Conservation (phyloP, 805 yeast species). For the Huiozyma sinensis region DNA sequence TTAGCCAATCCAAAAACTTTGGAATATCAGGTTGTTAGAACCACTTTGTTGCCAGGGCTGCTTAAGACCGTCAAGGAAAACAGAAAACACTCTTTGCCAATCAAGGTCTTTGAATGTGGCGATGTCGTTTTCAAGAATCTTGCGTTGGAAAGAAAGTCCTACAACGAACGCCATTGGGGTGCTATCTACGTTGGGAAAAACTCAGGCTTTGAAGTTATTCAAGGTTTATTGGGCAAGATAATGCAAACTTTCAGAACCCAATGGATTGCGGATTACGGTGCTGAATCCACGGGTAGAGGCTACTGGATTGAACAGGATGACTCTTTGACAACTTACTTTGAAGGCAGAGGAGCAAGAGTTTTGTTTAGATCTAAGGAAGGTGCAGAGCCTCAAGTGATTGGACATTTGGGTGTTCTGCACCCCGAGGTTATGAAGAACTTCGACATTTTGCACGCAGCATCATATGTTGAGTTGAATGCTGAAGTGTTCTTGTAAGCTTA, state of each 20-base stretch:
- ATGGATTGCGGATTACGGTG: constrained; percentile 52
- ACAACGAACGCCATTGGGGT: constrained; percentile 88
- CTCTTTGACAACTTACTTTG: constrained; percentile 70
- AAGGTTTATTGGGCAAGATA: constrained; percentile 87
- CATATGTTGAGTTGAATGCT: constrained; percentile 81
- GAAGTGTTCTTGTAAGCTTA: constrained; percentile 60
- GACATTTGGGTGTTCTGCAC: constrained; percentile 87
- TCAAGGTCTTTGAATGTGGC: constrained; percentile 89
- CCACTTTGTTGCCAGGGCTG: constrained; percentile 86
- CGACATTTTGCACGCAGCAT: constrained; percentile 88
- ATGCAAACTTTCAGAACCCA: constrained; percentile 92
- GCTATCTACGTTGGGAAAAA: constrained; percentile 92
- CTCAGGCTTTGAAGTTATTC: constrained; percentile 88
- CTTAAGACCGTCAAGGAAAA: constrained; percentile 92
- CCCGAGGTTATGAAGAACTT: constrained; percentile 83
- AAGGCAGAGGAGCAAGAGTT: constrained; percentile 93
- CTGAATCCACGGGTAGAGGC: constrained; percentile 51
- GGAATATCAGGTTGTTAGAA: constrained; percentile 97
- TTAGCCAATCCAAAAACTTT: constrained; percentile 93
- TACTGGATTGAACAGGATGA: constrained; percentile 74
- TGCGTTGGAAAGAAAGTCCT: constrained; percentile 75
- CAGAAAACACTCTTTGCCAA: constrained; percentile 90
- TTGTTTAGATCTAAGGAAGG: constrained; percentile 58
- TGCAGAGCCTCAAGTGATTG: constrained; percentile 50
- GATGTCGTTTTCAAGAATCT: constrained; percentile 84